phyloP scores from a whole-genome alignment of 2,329 filamentous ascomycete genomes.

The Clarireedia hainanense region DNA sequence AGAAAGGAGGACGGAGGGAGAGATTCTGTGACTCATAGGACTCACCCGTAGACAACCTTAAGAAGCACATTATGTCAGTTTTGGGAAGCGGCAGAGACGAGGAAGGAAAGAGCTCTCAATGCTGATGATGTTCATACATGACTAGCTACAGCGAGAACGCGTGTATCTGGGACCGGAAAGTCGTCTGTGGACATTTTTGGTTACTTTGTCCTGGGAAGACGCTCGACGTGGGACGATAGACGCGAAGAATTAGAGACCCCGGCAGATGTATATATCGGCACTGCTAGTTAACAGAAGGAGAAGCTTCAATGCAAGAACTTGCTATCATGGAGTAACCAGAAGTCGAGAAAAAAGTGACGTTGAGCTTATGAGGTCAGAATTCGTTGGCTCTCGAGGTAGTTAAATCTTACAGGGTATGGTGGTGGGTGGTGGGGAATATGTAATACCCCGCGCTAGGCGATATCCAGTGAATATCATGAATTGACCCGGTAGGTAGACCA shows the following conservation, averaged over 20 bases:
- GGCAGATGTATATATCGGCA: too few relatives aligned
- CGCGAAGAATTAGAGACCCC: too few relatives aligned
- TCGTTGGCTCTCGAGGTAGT: background rate
- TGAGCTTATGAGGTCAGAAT: background rate
- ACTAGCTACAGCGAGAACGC: constrained; percentile 82
- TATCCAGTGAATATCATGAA: background rate
- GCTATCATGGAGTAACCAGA: background rate
- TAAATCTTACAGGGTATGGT: background rate
- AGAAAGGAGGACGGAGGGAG: background rate
- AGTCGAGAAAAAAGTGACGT: background rate
- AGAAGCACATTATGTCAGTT: constrained; percentile 24
- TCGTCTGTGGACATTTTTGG: constrained; percentile 22
- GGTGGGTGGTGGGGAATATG: background rate
- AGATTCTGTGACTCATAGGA: constrained; percentile 18
- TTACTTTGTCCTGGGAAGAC: too few relatives aligned
- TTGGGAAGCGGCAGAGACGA: background rate
- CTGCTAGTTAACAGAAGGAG: too few relatives aligned
- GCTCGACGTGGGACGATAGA: too few relatives aligned
- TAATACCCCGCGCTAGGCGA: constrained; percentile 5
- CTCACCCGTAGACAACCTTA: constrained; percentile 69
- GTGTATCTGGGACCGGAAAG: constrained; percentile 46
- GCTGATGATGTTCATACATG: constrained; percentile 60
- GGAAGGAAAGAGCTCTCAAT: constrained; percentile 3
- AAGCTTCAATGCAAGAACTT: background rate
- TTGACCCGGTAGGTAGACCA: too few relatives aligned